These are phyloP conservation scores for Colletotrichum salicis DNA, from an alignment of 2,329 filamentous ascomycete genomes.

Conservation along the genomic window DNA sequence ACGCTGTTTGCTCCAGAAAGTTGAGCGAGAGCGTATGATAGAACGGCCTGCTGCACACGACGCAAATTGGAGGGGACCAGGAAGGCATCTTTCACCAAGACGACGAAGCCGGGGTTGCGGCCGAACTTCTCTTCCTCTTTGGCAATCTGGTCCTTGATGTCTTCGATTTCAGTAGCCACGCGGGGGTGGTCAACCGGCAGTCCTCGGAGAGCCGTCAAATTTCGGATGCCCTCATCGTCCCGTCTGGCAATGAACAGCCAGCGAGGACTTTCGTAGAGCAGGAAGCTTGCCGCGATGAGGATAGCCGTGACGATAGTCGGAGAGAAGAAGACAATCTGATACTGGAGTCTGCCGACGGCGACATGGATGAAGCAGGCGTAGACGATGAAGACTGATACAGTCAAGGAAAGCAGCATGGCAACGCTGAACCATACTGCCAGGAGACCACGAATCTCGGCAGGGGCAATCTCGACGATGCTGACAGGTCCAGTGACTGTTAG, in stretches of 20 bases:
- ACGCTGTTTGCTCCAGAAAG: constrained; percentile 57
- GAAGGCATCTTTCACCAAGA: constrained; percentile 49
- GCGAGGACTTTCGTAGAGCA: constrained; percentile 50
- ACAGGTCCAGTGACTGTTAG: constrained; percentile 51
- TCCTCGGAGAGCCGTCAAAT: neutral
- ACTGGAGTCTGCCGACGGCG: constrained; percentile 40
- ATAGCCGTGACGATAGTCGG: constrained; percentile 43
- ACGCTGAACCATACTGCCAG: constrained; percentile 50
- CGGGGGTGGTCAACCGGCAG: neutral
- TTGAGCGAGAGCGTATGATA: constrained; percentile 53
- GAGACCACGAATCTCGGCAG: constrained; percentile 51
- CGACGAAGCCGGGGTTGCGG: neutral
- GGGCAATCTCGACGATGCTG: constrained; percentile 50
- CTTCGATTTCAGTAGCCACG: neutral
- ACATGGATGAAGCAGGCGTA: constrained; percentile 47
- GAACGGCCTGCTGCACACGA: constrained; percentile 49
- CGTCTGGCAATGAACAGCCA: constrained; percentile 42
- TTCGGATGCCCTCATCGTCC: neutral
- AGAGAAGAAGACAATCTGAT: constrained; percentile 38
- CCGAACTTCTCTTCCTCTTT: neutral
- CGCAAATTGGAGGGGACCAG: constrained; percentile 50
- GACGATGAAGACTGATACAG: constrained; percentile 44
- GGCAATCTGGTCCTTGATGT: neutral
- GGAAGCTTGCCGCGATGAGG: constrained; percentile 41
- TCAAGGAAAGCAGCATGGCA: constrained; percentile 44